Conservation (phyloP, 208 protist genomes). For the Leishmania mexicana region DNA sequence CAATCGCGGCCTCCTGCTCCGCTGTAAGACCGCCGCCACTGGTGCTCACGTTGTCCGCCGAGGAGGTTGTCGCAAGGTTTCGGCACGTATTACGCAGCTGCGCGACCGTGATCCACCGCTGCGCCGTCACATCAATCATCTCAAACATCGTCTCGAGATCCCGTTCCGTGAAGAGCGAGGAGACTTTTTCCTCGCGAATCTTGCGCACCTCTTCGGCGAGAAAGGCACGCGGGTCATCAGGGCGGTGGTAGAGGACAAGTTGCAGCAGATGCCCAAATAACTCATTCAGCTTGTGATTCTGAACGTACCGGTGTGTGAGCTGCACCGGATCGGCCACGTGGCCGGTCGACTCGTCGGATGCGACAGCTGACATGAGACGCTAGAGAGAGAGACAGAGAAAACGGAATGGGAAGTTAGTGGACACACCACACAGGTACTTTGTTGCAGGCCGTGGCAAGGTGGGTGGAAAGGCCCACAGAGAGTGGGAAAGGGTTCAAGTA, state of each 20-base stretch:
- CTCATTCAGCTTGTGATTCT: conserved; percentile 81
- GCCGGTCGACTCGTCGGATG: conserved; percentile 1
- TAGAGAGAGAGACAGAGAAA: background rate
- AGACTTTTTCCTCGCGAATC: conserved; percentile 62
- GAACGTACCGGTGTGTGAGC: conserved; percentile 66
- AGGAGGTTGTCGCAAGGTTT: conserved; percentile 72
- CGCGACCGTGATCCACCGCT: conserved; percentile 78
- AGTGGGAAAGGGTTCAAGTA: background rate
- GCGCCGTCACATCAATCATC: conserved; percentile 89
- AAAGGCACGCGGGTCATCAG: conserved; percentile 82
- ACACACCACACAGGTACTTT: background rate
- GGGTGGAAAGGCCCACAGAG: background rate
- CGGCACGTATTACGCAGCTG: conserved; percentile 89
- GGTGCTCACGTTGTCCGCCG: background rate
- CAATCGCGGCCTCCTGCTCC: conserved; percentile 67
- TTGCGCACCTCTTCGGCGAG: conserved; percentile 71
- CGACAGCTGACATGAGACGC: conserved; percentile 16
- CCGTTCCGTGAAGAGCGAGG: conserved; percentile 82
- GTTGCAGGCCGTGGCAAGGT: background rate
- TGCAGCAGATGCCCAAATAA: conserved; percentile 90
- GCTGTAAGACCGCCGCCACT: conserved; percentile 29
- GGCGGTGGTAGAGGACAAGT: conserved; percentile 83
- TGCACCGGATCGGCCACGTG: conserved; percentile 34
- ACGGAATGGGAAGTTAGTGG: background rate
- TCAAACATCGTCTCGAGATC: conserved; percentile 94